These are phyloP conservation scores for Typha latifolia DNA, from an alignment of 176 grass and related monocot genomes.

Conservation along the genomic window DNA sequence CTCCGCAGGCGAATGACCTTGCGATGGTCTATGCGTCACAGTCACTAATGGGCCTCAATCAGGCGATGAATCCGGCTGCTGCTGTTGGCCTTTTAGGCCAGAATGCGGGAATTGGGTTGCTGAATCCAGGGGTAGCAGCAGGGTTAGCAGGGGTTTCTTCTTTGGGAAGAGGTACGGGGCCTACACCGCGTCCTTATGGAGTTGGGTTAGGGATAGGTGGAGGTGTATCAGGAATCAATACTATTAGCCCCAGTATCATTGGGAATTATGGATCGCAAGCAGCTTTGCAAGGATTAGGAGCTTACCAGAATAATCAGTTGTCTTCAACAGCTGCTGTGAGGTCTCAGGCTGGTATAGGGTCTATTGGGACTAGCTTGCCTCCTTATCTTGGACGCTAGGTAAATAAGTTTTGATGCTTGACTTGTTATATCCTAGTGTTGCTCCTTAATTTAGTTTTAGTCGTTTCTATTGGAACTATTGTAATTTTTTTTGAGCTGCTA, in stretches of 20 bases:
- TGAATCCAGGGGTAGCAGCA: not conserved
- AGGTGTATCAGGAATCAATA: constrained; percentile 13
- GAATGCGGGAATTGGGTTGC: constrained; percentile 9
- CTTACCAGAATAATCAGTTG: constrained; percentile 4
- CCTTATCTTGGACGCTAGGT: constrained; percentile 25
- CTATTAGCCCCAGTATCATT: constrained; percentile 17
- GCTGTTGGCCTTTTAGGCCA: not conserved
- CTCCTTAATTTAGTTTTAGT: not conserved
- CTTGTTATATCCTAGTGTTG: not conserved
- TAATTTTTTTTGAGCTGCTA: not conserved
- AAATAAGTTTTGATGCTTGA: not conserved
- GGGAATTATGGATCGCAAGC: constrained; percentile 10
- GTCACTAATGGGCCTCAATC: constrained; percentile 3
- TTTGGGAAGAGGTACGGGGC: not conserved
- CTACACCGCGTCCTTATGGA: not conserved
- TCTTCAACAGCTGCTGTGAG: not conserved
- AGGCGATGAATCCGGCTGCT: not conserved
- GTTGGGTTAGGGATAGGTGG: constrained; percentile 12
- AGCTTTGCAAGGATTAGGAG: constrained; percentile 17
- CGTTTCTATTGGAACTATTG: not conserved
- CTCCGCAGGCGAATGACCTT: constrained; percentile 9
- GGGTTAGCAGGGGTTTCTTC: not conserved
- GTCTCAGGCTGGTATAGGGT: constrained; percentile 2
- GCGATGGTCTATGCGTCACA: constrained; percentile 11
- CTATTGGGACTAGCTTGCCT: constrained; percentile 22